Conservation (phyloP, 129 eudicot species). For the Deinandra increscens region DNA sequence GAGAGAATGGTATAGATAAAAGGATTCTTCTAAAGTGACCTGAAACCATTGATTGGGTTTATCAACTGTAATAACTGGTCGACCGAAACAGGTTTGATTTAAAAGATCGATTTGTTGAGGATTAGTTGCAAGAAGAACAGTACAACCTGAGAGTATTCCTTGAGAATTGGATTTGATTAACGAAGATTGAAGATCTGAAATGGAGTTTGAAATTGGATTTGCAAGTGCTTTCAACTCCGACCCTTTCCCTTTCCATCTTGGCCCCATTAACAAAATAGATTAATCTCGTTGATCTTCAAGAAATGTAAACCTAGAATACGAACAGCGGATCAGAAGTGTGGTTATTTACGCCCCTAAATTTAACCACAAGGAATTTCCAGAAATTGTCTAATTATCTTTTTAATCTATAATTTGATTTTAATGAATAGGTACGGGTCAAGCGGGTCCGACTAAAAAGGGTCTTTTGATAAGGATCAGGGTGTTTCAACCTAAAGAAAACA, state of each 20-base stretch:
- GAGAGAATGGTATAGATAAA: constrained; percentile 46
- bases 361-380: no score
- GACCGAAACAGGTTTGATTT: constrained; percentile 67
- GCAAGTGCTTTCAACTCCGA: constrained; percentile 69
- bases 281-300: neutral
- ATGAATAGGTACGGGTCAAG: no score
- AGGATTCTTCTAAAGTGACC: constrained; percentile 62
- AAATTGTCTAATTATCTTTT: no score
- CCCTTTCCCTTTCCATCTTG: constrained; percentile 84
- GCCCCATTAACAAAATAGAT: constrained; percentile 46
- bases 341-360: no score
- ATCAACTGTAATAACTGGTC: constrained; percentile 49
- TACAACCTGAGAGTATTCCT: constrained; percentile 53
- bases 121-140: constrained; percentile 50
- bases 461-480: no score
- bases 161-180: constrained; percentile 42
- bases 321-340: no score
- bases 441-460: no score
- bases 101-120: constrained; percentile 60
- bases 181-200: constrained; percentile 51
- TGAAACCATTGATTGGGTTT: constrained; percentile 72
- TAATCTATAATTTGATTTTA: no score
- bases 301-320: no score
- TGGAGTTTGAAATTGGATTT: constrained; percentile 58
- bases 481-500: no score